Percentiles rank a stretch among this genome's conserved stretches.
These are phyloP conservation scores for Fomes fomentarius DNA, from an alignment of 1,284 basidiomycete species.

Conservation along the genomic window DNA sequence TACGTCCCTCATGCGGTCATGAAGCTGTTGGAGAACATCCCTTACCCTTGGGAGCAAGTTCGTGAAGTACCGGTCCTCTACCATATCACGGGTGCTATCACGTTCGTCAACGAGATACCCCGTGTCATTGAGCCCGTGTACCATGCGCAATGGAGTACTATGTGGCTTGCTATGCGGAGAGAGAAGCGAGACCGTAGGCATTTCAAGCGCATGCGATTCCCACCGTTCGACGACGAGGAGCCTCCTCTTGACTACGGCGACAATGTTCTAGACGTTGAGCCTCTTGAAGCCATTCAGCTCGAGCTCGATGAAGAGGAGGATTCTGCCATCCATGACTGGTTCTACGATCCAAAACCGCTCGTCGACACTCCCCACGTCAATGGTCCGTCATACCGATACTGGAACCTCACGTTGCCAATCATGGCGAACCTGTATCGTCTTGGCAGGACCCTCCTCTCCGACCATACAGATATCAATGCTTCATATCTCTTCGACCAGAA, in stretches of 20 bases:
- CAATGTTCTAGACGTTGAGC: slow-evolving; percentile 98
- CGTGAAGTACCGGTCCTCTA: slow-evolving; percentile 96
- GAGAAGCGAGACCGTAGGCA: slow-evolving; percentile 99
- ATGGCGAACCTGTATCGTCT: slow-evolving; percentile 98
- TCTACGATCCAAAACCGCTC: slow-evolving; percentile 97
- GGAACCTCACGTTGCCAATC: slow-evolving; percentile 90
- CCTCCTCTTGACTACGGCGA: slow-evolving; percentile 98
- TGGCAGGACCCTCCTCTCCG: slow-evolving; percentile 91
- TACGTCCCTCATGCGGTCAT: slow-evolving; percentile 99
- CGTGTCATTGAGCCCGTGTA: slow-evolving; percentile 97
- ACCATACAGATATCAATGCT: slow-evolving; percentile 88
- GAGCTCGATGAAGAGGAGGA: slow-evolving; percentile 97
- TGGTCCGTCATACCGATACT: slow-evolving; percentile 92
- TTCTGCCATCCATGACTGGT: slow-evolving; percentile 95
- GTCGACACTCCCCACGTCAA: slow-evolving; percentile 89
- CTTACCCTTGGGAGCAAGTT: slow-evolving; percentile 99
- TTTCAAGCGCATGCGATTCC: slow-evolving; percentile 99
- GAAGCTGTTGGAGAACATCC: slow-evolving; percentile 99
- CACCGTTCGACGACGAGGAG: slow-evolving; percentile 99
- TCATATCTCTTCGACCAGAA: slow-evolving; percentile 98
- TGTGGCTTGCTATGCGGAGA: slow-evolving; percentile 99
- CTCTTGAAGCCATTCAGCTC: slow-evolving; percentile 96
- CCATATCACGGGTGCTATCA: slow-evolving; percentile 99
- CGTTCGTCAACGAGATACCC: slow-evolving; percentile 98
- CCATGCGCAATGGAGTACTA: slow-evolving; percentile 99